Evolutionary conservation across 1,139 yeast genomes (phyloP).

Genomic region (Trichomonascaceae sp.): DNA sequence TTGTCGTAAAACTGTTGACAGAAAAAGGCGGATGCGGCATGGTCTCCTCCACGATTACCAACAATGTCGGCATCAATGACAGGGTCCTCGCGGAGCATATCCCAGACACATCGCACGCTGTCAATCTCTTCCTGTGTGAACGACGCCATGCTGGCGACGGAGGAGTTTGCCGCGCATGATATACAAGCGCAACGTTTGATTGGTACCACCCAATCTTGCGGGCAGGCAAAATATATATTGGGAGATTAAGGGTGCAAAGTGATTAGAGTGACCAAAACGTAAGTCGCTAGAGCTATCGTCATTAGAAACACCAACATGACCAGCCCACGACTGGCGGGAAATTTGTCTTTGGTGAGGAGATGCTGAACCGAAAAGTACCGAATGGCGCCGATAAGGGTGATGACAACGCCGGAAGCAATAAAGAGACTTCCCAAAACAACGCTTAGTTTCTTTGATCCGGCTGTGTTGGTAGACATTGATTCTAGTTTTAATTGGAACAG

Average conservation of each 20-base stretch:
- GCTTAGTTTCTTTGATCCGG: conserved; percentile 7
- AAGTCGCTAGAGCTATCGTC: conserved; percentile 24
- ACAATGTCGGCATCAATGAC: background rate
- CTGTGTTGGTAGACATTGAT: too few species aligned
- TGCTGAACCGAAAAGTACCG: conserved; percentile 36
- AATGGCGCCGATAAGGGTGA: conserved; percentile 29
- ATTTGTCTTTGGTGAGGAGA: conserved; percentile 31
- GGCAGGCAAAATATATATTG: too few species aligned
- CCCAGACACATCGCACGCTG: background rate
- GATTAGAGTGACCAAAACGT: background rate
- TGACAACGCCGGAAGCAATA: conserved; percentile 29
- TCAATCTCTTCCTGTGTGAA: background rate
- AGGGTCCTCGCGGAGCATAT: background rate
- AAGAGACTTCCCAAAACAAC: conserved; percentile 27
- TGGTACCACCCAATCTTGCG: too few species aligned
- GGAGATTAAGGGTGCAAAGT: too few species aligned
- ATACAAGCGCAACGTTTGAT: too few species aligned
- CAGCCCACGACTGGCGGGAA: conserved; percentile 36
- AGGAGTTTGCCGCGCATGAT: too few species aligned
- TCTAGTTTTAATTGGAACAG: conserved; percentile 30
- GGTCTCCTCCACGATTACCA: background rate
- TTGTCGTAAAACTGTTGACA: conserved; percentile 49
- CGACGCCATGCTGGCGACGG: too few species aligned
- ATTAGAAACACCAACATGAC: conserved; percentile 26
- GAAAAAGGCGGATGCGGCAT: conserved; percentile 14